Conservation (phyloP, 176 grass and related monocot species). For the Ensete ventricosum region DNA sequence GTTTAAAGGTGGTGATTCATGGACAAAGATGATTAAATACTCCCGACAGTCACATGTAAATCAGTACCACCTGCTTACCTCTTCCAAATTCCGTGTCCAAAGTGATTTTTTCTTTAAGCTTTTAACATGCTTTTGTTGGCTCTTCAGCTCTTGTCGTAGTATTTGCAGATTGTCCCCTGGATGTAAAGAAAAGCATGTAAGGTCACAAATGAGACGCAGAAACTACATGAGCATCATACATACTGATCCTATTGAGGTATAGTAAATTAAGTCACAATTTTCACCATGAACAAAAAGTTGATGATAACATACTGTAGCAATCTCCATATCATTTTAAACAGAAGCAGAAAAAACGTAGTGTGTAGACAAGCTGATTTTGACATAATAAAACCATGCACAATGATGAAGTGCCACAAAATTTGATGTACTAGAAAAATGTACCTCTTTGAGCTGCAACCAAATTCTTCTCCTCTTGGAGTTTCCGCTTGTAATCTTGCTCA, state of each 20-base stretch:
- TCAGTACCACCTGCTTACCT: conserved; percentile 34
- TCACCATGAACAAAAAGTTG: not conserved
- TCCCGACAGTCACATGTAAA: not conserved
- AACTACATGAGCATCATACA: conserved; percentile 1
- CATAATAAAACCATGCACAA: not conserved
- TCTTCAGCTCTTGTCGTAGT: conserved; percentile 68
- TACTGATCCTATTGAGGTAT: not conserved
- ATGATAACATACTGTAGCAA: not conserved
- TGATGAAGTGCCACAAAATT: conserved; percentile 12
- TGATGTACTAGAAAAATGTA: conserved; percentile 14
- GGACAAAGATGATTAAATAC: not conserved
- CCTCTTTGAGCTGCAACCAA: conserved; percentile 39
- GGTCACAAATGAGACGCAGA: not conserved
- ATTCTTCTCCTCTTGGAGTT: conserved; percentile 36
- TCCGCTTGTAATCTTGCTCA: conserved; percentile 57
- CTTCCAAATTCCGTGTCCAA: conserved; percentile 83
- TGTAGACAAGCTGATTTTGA: not conserved
- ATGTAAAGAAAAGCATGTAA: conserved; percentile 21
- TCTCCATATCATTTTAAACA: not conserved
- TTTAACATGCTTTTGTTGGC: conserved; percentile 77
- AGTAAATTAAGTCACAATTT: not conserved
- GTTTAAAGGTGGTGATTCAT: not conserved
- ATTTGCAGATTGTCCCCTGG: conserved; percentile 63
- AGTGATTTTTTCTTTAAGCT: conserved; percentile 93
- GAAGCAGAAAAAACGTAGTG: not conserved